Conservation (phyloP, 305 asterid species). For the Ilex paraguariensis region DNA sequence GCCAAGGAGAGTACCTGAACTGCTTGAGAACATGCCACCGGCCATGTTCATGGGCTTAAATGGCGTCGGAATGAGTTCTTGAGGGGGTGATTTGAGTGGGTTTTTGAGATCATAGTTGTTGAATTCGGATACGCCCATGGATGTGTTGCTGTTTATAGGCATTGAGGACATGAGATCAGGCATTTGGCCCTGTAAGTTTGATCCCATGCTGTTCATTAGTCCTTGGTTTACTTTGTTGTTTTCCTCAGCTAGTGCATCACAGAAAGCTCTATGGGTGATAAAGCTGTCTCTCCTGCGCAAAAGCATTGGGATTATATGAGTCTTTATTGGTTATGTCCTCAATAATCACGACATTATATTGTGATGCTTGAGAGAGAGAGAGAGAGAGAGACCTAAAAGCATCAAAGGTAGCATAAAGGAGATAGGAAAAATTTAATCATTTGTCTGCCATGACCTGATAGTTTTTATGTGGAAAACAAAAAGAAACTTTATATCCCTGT, state of each 20-base stretch:
- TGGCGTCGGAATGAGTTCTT: constrained; percentile 56
- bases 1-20: constrained; percentile 56
- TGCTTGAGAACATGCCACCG: constrained; percentile 57
- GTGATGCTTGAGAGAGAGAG: no score
- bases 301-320: no score
- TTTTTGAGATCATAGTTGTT: constrained; percentile 32
- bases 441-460: no score
- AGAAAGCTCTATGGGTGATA: constrained; percentile 86
- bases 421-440: no score
- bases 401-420: no score
- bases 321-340: no score
- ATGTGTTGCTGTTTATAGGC: constrained; percentile 29
- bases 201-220: constrained; percentile 32
- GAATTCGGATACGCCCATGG: constrained; percentile 45
- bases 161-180: constrained; percentile 47
- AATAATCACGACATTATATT: no score
- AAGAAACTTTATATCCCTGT: no score
- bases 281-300: constrained; percentile 85
- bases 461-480: no score
- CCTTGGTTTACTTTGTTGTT: constrained; percentile 74
- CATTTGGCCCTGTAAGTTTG: constrained; percentile 37
- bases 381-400: no score
- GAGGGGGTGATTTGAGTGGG: constrained; percentile 61
- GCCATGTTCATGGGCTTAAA: constrained; percentile 78
- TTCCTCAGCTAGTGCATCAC: constrained; percentile 83